Base-by-base conservation (phyloP, 176 grass and related monocot species). In the Rhynchospora breviuscula region DNA sequence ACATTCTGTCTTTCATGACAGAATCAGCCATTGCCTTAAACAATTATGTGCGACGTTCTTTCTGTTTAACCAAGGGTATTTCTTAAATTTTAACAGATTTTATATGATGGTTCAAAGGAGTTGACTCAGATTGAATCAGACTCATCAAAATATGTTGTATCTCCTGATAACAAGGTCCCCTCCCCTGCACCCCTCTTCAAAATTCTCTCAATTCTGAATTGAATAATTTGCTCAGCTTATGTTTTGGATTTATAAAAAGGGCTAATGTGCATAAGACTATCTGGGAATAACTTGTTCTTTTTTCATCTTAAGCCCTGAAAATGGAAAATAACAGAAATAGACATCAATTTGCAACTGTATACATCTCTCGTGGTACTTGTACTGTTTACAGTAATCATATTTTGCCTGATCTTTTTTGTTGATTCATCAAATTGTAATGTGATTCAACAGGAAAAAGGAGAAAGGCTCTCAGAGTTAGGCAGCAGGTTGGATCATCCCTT, bases 81-180 rank as follows among this genome's bases (percentile, higher is more conserved):
- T 65, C 14, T 86, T 83, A 44, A 53, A 62, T 84, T 12, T 85
- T 57, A 58, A 87, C 89, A 98, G 96, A 88, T 95, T 88, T 88
- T 98, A 47, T 86, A 93, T 75, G 96, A 98, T 66, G 96, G 96
- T 90, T 84, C 93, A 59, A 98, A 98, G 80, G 96, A 98, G 83
- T 85, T 98, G 70, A 86, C 84, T 60, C 93, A 95, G 79, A 89
- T 84, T 80, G 91, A 98, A 80, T 56, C 89, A 52, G 85, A 88
- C 83, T 90, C 88, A 23, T 89, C 88, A 67, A 98, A 98, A 82
- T 98, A 90, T 85, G 63, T 90, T 19, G 61, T 95, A 61, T 90
- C 73, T 53, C 18, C 88, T 78, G 88, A 93, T 86, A 98, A 87
- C 79, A 86, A 95, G 96, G 96, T 98, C 81, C 67, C 82, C 21